A percentile compares a stretch with the other conserved stretches of the same genome.
phyloP scores from a whole-genome alignment of 768 basidiomycete genomes.

The Rhizopogon rudus region DNA sequence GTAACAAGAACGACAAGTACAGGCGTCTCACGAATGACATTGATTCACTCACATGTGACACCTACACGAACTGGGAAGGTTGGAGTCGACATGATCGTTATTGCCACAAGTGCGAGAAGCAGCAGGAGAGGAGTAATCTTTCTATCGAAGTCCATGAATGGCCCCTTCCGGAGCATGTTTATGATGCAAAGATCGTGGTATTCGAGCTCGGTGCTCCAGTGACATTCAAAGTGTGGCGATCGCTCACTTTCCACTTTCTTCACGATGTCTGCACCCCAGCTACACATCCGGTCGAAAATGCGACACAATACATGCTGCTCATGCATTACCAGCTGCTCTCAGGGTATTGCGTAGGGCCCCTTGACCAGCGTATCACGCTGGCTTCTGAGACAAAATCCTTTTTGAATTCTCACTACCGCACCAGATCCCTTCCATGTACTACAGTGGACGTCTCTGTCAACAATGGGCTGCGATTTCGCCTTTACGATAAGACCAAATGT shows the following conservation, averaged over 20 bases:
- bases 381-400: slow-evolving; percentile 33
- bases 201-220: slow-evolving; percentile 38
- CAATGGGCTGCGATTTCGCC: slow-evolving; percentile 23
- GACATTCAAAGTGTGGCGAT: slow-evolving; percentile 37
- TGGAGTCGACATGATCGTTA: slow-evolving; percentile 6
- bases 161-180: slow-evolving; percentile 34
- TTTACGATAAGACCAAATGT: slow-evolving; percentile 20
- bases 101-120: slow-evolving; percentile 22
- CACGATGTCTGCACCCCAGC: slow-evolving; percentile 25
- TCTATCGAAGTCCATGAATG: slow-evolving; percentile 35
- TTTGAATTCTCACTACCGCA: slow-evolving; percentile 25
- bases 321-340: not conserved
- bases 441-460: slow-evolving; percentile 17
- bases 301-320: slow-evolving; percentile 3
- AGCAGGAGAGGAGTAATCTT: slow-evolving; percentile 11
- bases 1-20: slow-evolving; percentile 12
- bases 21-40: not conserved
- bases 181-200: slow-evolving; percentile 22
- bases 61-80: not conserved
- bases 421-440: slow-evolving; percentile 10
- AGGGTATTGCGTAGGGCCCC: not conserved
- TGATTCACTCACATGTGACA: not conserved
- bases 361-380: slow-evolving; percentile 25
- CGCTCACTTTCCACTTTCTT: slow-evolving; percentile 31
- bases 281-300: not conserved